These are phyloP conservation scores for Arxiozyma telluris DNA, from an alignment of 1,139 yeast species.

Conservation along the genomic window DNA sequence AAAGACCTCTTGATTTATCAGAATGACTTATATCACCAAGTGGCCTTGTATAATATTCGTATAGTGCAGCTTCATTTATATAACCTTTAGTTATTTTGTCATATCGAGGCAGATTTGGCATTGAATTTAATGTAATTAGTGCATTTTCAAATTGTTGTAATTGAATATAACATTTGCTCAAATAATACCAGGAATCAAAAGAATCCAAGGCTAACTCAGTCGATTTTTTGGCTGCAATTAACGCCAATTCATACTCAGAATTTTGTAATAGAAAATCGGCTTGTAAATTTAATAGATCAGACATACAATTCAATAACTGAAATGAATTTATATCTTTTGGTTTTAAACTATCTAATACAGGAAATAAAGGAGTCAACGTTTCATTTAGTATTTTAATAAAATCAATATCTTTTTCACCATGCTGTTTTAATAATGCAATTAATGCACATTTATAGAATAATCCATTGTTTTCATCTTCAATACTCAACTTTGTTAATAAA, in stretches of 20 bases:
- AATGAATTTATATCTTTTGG: conserved; percentile 12
- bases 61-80: conserved; percentile 11
- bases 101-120: conserved; percentile 46
- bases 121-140: conserved; percentile 71
- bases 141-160: conserved; percentile 69
- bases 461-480: conserved; percentile 40
- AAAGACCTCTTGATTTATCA: conserved; percentile 40
- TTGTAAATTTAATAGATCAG: conserved; percentile 44
- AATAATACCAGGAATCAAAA: conserved; percentile 70
- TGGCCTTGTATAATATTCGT: conserved; percentile 25
- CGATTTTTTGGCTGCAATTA: conserved; percentile 63
- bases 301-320: conserved; percentile 11
- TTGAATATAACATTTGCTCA: conserved; percentile 65
- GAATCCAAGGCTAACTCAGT: conserved; percentile 79
- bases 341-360: conserved; percentile 11
- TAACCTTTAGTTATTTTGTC: conserved; percentile 18
- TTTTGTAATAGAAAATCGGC: conserved; percentile 63
- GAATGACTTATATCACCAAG: conserved; percentile 38
- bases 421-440: conserved; percentile 27
- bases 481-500: conserved; percentile 39
- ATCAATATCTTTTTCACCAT: conserved; percentile 55
- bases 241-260: conserved; percentile 60
- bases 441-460: conserved; percentile 43
- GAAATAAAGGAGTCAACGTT: conserved; percentile 35
- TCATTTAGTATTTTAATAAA: conserved; percentile 58